These are phyloP conservation scores for Sapria himalayana DNA, from an alignment of 345 rosid species.

Conservation along the genomic window DNA sequence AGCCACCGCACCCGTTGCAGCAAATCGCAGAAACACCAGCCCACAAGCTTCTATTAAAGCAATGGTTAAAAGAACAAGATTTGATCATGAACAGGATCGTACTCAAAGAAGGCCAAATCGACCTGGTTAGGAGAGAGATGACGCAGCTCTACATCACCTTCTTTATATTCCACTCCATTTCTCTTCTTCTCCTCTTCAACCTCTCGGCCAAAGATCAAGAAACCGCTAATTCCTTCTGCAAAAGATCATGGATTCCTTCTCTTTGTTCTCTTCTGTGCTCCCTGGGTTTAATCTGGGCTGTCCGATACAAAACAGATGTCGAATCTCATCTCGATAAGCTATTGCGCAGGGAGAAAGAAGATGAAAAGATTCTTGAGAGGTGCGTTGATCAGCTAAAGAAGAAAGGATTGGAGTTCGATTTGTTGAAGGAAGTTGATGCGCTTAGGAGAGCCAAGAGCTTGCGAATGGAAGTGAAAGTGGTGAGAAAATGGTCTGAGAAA, in stretches of 20 bases:
- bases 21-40: constrained; percentile 78
- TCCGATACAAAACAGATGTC: constrained; percentile 56
- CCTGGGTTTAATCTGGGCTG: constrained; percentile 64
- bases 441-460: constrained; percentile 84
- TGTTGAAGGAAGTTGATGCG: constrained; percentile 85
- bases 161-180: constrained; percentile 72
- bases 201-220: constrained; percentile 17
- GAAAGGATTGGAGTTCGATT: constrained; percentile 79
- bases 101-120: constrained; percentile 69
- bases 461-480: constrained; percentile 42
- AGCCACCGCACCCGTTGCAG: constrained; percentile 55
- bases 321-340: constrained; percentile 63
- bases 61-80: constrained; percentile 90
- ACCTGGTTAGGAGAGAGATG: constrained; percentile 43
- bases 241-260: constrained; percentile 70
- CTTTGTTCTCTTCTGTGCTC: constrained; percentile 52
- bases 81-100: constrained; percentile 51
- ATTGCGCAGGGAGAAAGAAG: constrained; percentile 76
- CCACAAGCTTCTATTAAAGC: constrained; percentile 85
- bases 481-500: constrained; percentile 65
- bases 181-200: constrained; percentile 61
- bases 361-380: constrained; percentile 46
- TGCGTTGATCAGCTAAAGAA: constrained; percentile 85
- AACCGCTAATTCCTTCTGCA: constrained; percentile 12
- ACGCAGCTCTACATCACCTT: constrained; percentile 69